A percentile compares a stretch with the other conserved stretches of the same genome.
These are phyloP conservation scores for Aureobasidium mangrovei DNA, from an alignment of 2,329 filamentous ascomycete genomes.

Conservation along the genomic window DNA sequence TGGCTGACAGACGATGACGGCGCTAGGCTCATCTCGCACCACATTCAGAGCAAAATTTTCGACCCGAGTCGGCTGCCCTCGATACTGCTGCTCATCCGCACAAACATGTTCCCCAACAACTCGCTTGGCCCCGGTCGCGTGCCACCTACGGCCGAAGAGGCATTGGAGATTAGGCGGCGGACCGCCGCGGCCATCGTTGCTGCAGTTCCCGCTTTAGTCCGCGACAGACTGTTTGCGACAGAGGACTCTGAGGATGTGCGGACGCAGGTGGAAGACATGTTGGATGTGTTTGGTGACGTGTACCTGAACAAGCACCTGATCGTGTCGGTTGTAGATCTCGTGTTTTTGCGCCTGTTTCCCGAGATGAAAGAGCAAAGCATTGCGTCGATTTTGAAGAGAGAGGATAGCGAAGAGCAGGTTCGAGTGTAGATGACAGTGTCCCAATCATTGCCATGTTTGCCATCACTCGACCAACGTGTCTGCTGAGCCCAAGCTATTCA, in stretches of 20 bases:
- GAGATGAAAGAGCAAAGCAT: constrained; percentile 49
- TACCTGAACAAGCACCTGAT: constrained; percentile 92
- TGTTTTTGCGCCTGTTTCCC: constrained; percentile 75
- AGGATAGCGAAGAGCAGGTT: neutral
- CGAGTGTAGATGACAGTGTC: neutral
- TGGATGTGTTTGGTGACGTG: constrained; percentile 68
- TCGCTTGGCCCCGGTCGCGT: constrained; percentile 56
- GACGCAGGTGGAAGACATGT: constrained; percentile 46
- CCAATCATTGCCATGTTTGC: neutral
- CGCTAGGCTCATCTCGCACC: constrained; percentile 38
- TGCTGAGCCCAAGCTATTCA: no score
- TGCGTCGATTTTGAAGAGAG: neutral
- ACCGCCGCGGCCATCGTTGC: constrained; percentile 53
- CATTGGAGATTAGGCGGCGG: constrained; percentile 54
- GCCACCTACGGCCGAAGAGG: constrained; percentile 49
- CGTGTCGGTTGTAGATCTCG: constrained; percentile 70
- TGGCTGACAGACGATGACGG: neutral
- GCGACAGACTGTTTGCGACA: constrained; percentile 36
- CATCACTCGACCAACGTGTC: no score
- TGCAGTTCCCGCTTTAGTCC: constrained; percentile 39
- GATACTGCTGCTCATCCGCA: constrained; percentile 59
- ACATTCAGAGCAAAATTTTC: constrained; percentile 34
- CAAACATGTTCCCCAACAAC: constrained; percentile 80
- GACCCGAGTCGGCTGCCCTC: constrained; percentile 37
- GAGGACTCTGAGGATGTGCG: constrained; percentile 13